Base-by-base conservation (phyloP, 2,329 filamentous ascomycete genomes). In the Fusarium pininemorale region DNA sequence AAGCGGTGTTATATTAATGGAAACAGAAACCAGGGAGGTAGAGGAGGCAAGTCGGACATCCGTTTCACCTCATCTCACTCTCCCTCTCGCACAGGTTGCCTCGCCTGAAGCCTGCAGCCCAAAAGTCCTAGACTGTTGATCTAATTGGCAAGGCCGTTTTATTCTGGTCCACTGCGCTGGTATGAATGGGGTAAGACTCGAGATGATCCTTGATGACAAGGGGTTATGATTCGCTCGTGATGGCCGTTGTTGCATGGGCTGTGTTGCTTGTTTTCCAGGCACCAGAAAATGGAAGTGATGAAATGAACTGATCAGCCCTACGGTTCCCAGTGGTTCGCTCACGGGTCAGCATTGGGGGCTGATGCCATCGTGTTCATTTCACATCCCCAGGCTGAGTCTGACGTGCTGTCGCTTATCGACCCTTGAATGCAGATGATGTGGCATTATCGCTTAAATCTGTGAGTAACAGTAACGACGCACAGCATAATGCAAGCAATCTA, bases 191-290 rank as follows among this genome's bases (percentile, higher is more conserved):
- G 65, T 26, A 50, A 69, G 41, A 22, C 48, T 13, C 35, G 22
- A 57, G 61, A 47, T 53, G 59, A 76, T 73, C 77, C 63, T 60
- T 63, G 59, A 37, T 7, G 35, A 11, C n/a, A 0, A 7, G 9
- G 6, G 5, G 10, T 1, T 51, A 48, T 79, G 78, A 79, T 79
- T 79, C 75, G 78, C 77, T 79, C 77, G 76, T 82, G 81, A 69
- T 63, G 79, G 67, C 76, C 79, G 63, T 61, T 79, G 73, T 80
- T 76, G 56, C 75, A 78, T 75, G 79, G 77, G 74, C 72, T 73
- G 70, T 75, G 70, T 75, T 74, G 72, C 74, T 77, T 69, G 7
- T 37, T 54, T 70, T 71, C 71, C 68, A 78, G 77, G 72, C 76
- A 74, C 69, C 76, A 68, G 72, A 66, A 67, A 66, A 47, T 64